Percentiles rank a stretch among this genome's conserved stretches.
These are phyloP conservation scores for Maudiozyma saulgeensis DNA, from an alignment of 805 yeast species.

Conservation along the genomic window DNA sequence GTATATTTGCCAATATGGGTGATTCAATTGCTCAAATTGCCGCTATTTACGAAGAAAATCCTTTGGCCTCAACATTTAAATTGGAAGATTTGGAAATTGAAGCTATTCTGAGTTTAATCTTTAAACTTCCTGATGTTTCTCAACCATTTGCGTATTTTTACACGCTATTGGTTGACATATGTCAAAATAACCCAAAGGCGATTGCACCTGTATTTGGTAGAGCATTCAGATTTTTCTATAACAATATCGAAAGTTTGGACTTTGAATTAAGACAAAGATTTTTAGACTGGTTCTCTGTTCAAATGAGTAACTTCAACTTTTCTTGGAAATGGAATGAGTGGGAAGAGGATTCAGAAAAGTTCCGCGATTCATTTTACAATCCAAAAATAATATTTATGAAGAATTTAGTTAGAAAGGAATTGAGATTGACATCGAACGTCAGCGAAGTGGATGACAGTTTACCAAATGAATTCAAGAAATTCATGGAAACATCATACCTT, in stretches of 20 bases:
- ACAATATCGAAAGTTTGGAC: slow-evolving; percentile 57
- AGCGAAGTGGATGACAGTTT: slow-evolving; percentile 63
- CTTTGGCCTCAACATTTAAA: slow-evolving; percentile 63
- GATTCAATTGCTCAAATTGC: slow-evolving; percentile 64
- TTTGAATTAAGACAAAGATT: slow-evolving; percentile 64
- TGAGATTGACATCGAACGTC: slow-evolving; percentile 63
- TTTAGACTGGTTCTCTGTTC: slow-evolving; percentile 87
- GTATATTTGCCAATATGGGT: slow-evolving; percentile 63
- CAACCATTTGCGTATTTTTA: slow-evolving; percentile 72
- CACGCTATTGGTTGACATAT: slow-evolving; percentile 76
- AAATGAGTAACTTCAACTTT: slow-evolving; percentile 85
- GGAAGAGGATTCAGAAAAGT: slow-evolving; percentile 49
- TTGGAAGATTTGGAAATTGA: slow-evolving; percentile 86
- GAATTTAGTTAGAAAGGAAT: slow-evolving; percentile 74
- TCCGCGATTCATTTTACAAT: slow-evolving; percentile 42
- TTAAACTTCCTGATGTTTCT: slow-evolving; percentile 59
- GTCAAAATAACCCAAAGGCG: slow-evolving; percentile 68
- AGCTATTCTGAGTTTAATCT: slow-evolving; percentile 65
- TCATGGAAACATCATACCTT: slow-evolving; percentile 37
- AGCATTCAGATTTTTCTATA: slow-evolving; percentile 75
- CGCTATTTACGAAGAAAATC: slow-evolving; percentile 33
- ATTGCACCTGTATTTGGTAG: slow-evolving; percentile 94
- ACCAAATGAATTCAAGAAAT: slow-evolving; percentile 45
- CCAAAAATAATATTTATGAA: slow-evolving; percentile 67
- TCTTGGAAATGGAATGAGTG: slow-evolving; percentile 99